phyloP scores from a whole-genome alignment of 768 basidiomycete species.

The Pisolithus albus region DNA sequence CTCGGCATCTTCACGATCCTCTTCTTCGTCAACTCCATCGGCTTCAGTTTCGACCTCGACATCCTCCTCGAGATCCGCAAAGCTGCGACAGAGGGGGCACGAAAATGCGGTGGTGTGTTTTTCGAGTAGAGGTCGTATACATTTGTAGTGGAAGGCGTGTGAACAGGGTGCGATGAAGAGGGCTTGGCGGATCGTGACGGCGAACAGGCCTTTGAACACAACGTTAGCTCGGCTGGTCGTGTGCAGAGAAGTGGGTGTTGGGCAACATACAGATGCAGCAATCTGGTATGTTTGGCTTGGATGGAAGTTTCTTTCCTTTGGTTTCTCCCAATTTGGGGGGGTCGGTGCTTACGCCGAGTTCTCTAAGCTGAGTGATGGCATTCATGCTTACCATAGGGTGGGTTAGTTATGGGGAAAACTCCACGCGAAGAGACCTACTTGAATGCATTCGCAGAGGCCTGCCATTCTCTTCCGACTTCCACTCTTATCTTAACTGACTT shows the following conservation, averaged over 20 bases:
- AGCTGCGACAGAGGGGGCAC: conserved; percentile 92
- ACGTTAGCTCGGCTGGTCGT: too few species aligned
- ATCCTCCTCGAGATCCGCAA: conserved; percentile 91
- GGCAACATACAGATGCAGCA: conserved; percentile 83
- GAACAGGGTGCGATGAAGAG: conserved; percentile 98
- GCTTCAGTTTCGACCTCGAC: conserved; percentile 59
- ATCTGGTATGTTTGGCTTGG: conserved; percentile 55
- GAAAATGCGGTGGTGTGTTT: conserved; percentile 90
- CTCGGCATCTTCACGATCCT: not conserved
- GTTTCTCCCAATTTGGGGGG: conserved; percentile 9
- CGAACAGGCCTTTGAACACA: conserved; percentile 51
- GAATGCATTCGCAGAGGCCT: conserved; percentile 83
- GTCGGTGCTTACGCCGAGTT: conserved; percentile 44
- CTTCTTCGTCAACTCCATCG: not conserved
- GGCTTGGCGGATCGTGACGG: conserved; percentile 89
- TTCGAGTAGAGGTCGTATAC: conserved; percentile 85
- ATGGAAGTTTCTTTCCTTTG: conserved; percentile 23
- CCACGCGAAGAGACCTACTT: conserved; percentile 35
- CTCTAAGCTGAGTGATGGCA: conserved; percentile 75
- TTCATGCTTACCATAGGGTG: conserved; percentile 43
- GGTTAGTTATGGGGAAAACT: not conserved
- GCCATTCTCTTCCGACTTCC: conserved; percentile 90
- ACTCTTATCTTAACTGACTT: conserved; percentile 94
- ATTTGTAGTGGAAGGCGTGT: conserved; percentile 95
- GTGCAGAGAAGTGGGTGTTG: too few species aligned